Base-by-base conservation (phyloP, 129 eudicot genomes). In the Solidago caesia region DNA sequence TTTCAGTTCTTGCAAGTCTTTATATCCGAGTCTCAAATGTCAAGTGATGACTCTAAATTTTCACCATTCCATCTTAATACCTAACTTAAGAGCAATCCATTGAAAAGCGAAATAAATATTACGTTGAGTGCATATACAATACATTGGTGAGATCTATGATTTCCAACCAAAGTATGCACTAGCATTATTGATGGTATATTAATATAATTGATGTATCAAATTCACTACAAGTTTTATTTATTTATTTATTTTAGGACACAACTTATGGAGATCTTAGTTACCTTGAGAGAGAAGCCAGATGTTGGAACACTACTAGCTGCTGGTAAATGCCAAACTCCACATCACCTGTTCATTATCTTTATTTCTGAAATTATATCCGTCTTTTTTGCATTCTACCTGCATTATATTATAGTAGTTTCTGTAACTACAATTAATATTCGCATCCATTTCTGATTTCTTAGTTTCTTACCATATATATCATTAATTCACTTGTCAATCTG, bases 251-350 rank as follows among this genome's bases (percentile, higher is more conserved):
- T 75, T 70, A 94, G 99, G 87, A 48, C 87, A 72, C 97, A 95
- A 64, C 92, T 95, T 49, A 84, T 78, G 79, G 99, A 91, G 61
- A 89, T 95, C 74, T 89, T 95, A 73, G 82, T 81, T 75, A 85
- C 72, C 85, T 70, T 87, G 81, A 95, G 89, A 82, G 99, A 95
- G 82, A 95, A 91, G 85, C 92, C 96, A 51, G 99, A 95, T 66
- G 96, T 95, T 72, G 97, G 90, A 60, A 89, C 91, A 10, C 69
- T 95, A 47, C 84, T n/a, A n/a, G n/a, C n/a, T 95, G 79, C 80
- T 80, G 81, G 99, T 94, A 91, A 86, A 84, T 76, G 68, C 25
- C 69, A 14, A 63, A 61, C 57, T 25, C 67, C 29, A 21, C 60
- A 26, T 52, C 49, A 72, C 41, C 55, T 79, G 52, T 14, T 65